phyloP scores from a whole-genome alignment of 129 eudicot genomes.

The Erigeron canadensis region DNA sequence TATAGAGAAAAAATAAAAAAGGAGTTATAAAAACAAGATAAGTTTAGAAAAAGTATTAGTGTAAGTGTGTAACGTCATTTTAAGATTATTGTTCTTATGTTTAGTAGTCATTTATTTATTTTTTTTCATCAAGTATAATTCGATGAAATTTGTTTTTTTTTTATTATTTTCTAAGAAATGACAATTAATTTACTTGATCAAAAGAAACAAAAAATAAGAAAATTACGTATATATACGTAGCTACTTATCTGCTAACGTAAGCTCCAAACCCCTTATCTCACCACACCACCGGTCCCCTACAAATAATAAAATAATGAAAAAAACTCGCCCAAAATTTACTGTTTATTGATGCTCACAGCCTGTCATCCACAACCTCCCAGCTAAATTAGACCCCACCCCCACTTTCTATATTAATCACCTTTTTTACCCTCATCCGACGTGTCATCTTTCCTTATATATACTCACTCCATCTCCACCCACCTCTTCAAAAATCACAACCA shows the following conservation, averaged over 20 bases:
- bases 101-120: no score
- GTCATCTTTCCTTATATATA: constrained; percentile 20
- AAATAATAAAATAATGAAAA: neutral
- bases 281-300: neutral
- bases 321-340: neutral
- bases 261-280: neutral
- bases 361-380: constrained; percentile 27
- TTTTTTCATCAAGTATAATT: no score
- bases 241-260: constrained; percentile 30
- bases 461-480: neutral
- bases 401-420: neutral
- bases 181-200: neutral
- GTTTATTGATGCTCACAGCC: constrained; percentile 27
- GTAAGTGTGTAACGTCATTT: no score
- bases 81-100: no score
- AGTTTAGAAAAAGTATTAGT: no score
- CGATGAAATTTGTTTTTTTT: no score
- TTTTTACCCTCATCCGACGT: constrained; percentile 29
- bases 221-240: constrained; percentile 20
- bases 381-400: constrained; percentile 11
- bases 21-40: no score
- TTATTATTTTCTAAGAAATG: no score
- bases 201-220: neutral
- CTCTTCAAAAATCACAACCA: constrained; percentile 6
- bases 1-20: no score